phyloP scores from a whole-genome alignment of 2,329 filamentous ascomycete genomes.

The Kalmusia sp. region DNA sequence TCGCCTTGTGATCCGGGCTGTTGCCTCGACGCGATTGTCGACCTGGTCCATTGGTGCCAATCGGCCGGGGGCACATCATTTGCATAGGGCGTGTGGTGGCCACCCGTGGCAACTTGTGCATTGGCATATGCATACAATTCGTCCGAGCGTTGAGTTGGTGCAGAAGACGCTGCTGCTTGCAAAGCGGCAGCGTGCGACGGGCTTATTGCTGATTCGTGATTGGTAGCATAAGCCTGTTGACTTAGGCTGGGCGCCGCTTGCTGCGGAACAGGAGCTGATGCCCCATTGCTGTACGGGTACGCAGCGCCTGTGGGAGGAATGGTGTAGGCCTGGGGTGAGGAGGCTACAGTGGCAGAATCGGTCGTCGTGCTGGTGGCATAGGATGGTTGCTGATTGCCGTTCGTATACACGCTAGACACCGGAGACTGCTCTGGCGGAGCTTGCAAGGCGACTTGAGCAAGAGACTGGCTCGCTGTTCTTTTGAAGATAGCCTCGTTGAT shows the following conservation, averaged over 20 bases:
- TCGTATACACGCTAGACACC: slow-evolving; percentile 28
- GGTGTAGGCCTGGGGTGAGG: slow-evolving; percentile 31
- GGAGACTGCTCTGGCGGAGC: slow-evolving; percentile 30
- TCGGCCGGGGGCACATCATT: slow-evolving; percentile 36
- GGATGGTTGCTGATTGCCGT: slow-evolving; percentile 30
- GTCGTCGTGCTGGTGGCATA: slow-evolving; percentile 27
- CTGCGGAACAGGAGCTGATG: slow-evolving; percentile 28
- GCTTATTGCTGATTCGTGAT: slow-evolving; percentile 35
- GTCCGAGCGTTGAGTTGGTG: slow-evolving; percentile 26
- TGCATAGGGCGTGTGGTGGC: slow-evolving; percentile 30
- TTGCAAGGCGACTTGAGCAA: slow-evolving; percentile 46
- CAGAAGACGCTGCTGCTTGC: slow-evolving; percentile 31
- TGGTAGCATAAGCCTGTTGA: slow-evolving; percentile 33
- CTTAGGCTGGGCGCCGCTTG: slow-evolving; percentile 31
- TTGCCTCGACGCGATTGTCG: slow-evolving; percentile 40
- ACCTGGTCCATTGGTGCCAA: slow-evolving; percentile 46
- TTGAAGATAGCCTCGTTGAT: slow-evolving; percentile 55
- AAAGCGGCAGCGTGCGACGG: slow-evolving; percentile 39
- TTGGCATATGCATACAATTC: slow-evolving; percentile 32
- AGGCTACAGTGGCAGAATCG: slow-evolving; percentile 26
- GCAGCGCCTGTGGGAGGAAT: slow-evolving; percentile 17
- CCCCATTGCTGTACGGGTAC: slow-evolving; percentile 36
- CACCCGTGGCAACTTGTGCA: slow-evolving; percentile 23
- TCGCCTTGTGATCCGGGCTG: slow-evolving; percentile 34
- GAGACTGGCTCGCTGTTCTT: slow-evolving; percentile 53